These are phyloP conservation scores for Xylariomycetidae sp. DNA, from an alignment of 2,329 filamentous ascomycete species.

Conservation along the genomic window DNA sequence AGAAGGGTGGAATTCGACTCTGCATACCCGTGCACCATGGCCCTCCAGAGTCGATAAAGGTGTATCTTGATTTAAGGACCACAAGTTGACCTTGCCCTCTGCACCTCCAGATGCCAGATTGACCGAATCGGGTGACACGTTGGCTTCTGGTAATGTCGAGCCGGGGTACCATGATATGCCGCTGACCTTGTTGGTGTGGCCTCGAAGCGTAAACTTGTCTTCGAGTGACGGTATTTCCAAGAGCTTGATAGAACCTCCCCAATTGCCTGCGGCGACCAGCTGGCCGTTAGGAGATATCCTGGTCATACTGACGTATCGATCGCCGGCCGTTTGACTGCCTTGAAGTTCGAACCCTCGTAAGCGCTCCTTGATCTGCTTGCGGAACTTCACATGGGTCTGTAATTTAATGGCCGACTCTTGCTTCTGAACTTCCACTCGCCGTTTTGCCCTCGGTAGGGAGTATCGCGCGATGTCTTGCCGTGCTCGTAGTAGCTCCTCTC, in stretches of 20 bases:
- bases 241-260: constrained; percentile 83
- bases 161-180: constrained; percentile 87
- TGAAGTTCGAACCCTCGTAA: constrained; percentile 82
- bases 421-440: constrained; percentile 70
- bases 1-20: constrained; percentile 91
- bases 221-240: constrained; percentile 78
- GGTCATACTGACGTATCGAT: constrained; percentile 85
- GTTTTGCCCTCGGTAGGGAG: constrained; percentile 76
- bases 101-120: constrained; percentile 89
- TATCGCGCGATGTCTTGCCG: constrained; percentile 75
- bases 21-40: constrained; percentile 80
- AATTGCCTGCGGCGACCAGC: constrained; percentile 83
- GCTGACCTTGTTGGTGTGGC: constrained; percentile 83
- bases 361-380: constrained; percentile 80
- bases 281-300: constrained; percentile 83
- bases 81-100: constrained; percentile 81
- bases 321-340: constrained; percentile 86
- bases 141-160: constrained; percentile 65
- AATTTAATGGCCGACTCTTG: constrained; percentile 77
- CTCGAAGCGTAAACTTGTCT: constrained; percentile 68
- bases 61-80: constrained; percentile 82
- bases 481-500: constrained; percentile 65
- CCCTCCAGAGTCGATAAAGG: constrained; percentile 77
- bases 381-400: constrained; percentile 85
- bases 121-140: constrained; percentile 64